phyloP scores from a whole-genome alignment of 148 eudicot species.

The Rhododendron vialii region DNA sequence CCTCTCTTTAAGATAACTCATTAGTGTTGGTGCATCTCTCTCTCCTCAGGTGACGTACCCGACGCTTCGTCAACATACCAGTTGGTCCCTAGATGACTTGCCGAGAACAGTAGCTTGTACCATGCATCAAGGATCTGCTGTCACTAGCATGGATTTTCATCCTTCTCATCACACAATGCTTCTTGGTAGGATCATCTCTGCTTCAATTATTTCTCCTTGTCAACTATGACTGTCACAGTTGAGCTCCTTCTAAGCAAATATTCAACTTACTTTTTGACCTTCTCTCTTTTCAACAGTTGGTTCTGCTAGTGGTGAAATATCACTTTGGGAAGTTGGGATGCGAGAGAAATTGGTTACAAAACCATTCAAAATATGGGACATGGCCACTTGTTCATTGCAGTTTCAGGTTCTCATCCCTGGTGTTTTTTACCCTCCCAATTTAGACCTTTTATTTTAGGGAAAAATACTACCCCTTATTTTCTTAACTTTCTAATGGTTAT shows the following conservation, averaged over 20 bases:
- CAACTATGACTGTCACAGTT: background rate
- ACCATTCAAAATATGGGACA: slow-evolving; percentile 76
- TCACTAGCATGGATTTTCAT: slow-evolving; percentile 92
- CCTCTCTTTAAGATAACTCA: background rate
- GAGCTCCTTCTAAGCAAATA: background rate
- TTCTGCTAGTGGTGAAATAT: slow-evolving; percentile 56
- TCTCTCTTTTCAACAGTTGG: slow-evolving; percentile 40
- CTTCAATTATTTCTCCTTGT: background rate
- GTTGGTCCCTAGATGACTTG: slow-evolving; percentile 75
- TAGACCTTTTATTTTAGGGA: background rate
- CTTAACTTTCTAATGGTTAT: background rate
- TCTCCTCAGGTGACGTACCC: slow-evolving; percentile 74
- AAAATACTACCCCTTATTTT: background rate
- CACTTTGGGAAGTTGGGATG: slow-evolving; percentile 66
- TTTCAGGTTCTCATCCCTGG: slow-evolving; percentile 44
- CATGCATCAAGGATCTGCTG: slow-evolving; percentile 67
- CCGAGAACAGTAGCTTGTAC: slow-evolving; percentile 82
- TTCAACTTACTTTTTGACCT: background rate
- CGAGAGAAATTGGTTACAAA: slow-evolving; percentile 69
- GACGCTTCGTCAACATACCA: slow-evolving; percentile 53
- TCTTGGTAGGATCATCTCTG: slow-evolving; percentile 48
- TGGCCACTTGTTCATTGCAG: slow-evolving; percentile 33
- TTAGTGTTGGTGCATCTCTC: background rate
- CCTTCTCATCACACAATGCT: slow-evolving; percentile 72
- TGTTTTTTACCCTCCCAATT: background rate